Percentiles rank a stretch among this genome's conserved stretches.
phyloP scores from a whole-genome alignment of 1,139 yeast genomes.

The Suhomyces taliae region DNA sequence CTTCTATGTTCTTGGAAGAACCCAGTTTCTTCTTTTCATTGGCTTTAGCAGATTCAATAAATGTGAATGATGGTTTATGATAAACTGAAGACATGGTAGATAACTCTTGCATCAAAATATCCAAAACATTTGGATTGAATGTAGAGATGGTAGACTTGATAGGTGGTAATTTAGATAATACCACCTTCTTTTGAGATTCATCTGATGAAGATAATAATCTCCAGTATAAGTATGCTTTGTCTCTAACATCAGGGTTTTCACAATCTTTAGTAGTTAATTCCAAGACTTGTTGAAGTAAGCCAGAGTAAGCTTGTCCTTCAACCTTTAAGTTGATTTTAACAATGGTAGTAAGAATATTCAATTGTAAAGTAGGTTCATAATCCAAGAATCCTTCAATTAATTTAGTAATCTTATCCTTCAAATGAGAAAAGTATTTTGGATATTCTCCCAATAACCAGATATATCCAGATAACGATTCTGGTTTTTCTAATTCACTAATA shows the following conservation, averaged over 20 bases:
- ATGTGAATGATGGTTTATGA: slow-evolving; percentile 76
- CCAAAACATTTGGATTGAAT: slow-evolving; percentile 68
- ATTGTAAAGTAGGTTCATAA: slow-evolving; percentile 74
- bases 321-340: slow-evolving; percentile 67
- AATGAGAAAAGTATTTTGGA: slow-evolving; percentile 66
- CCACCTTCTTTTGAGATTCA: slow-evolving; percentile 48
- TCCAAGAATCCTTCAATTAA: slow-evolving; percentile 68
- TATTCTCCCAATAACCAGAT: slow-evolving; percentile 91
- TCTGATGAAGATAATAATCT: slow-evolving; percentile 66
- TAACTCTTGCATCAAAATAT: slow-evolving; percentile 69
- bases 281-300: slow-evolving; percentile 66
- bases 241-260: slow-evolving; percentile 91
- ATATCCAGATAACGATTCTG: slow-evolving; percentile 72
- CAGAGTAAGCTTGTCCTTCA: slow-evolving; percentile 40
- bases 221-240: slow-evolving; percentile 94
- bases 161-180: slow-evolving; percentile 65
- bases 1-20: slow-evolving; percentile 49
- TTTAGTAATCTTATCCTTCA: slow-evolving; percentile 42
- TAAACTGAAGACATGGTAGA: slow-evolving; percentile 88
- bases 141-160: slow-evolving; percentile 70
- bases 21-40: slow-evolving; percentile 21
- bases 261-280: slow-evolving; percentile 77
- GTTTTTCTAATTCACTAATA: slow-evolving; percentile 57
- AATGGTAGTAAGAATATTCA: slow-evolving; percentile 70
- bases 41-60: slow-evolving; percentile 48